Conservation (phyloP, 75 land plant genomes). For the Cupressus sempervirens region DNA sequence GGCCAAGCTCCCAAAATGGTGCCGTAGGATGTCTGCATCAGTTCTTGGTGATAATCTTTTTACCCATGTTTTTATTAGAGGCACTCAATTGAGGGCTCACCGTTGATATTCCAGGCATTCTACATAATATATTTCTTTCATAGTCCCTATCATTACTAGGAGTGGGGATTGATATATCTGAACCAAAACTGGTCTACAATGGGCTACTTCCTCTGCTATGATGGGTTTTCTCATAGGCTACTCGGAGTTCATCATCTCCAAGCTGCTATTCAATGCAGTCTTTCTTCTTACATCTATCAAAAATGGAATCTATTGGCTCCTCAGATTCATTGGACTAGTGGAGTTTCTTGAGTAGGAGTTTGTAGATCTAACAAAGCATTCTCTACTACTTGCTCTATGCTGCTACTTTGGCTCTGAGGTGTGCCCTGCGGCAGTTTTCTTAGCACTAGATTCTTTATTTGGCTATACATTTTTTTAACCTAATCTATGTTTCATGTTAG, state of each 20-base stretch:
- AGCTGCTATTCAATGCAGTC: constrained; percentile 31
- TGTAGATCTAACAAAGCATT: constrained; percentile 4
- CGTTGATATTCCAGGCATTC: neutral
- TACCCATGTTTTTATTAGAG: neutral
- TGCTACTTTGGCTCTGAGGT: no score
- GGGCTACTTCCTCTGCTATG: neutral
- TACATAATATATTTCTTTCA: neutral
- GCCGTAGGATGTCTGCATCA: neutral
- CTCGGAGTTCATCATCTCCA: constrained; percentile 46
- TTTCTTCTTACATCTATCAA: constrained; percentile 30
- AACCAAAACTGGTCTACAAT: neutral
- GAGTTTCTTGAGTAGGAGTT: constrained; percentile 40
- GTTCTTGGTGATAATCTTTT: neutral
- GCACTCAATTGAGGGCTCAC: neutral
- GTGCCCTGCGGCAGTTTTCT: no score
- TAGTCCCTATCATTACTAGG: neutral
- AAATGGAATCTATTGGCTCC: constrained; percentile 12
- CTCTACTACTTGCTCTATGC: no score
- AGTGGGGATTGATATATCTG: neutral
- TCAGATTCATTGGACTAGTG: constrained; percentile 33
- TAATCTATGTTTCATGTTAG: no score
- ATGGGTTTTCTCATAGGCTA: constrained; percentile 61
- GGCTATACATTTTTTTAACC: no score
- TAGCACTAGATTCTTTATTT: no score
- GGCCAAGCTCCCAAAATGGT: no score